These are phyloP conservation scores for Posidonia oceanica DNA, from an alignment of 116 monocot genomes.

Conservation along the genomic window DNA sequence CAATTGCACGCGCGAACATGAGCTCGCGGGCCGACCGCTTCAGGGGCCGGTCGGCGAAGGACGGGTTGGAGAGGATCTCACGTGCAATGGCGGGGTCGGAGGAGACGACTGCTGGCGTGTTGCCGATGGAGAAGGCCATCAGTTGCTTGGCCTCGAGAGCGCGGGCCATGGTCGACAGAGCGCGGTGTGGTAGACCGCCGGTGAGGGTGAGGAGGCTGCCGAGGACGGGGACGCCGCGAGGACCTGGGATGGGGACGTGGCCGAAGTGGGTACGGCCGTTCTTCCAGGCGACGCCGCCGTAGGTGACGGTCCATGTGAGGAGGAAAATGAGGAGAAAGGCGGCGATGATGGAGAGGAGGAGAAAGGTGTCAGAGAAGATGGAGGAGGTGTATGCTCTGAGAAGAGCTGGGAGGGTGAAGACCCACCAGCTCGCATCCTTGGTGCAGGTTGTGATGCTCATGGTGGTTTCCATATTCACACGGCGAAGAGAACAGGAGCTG, in stretches of 20 bases:
- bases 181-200: constrained; percentile 38
- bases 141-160: constrained; percentile 21
- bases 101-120: constrained; percentile 35
- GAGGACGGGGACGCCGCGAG: constrained; percentile 61
- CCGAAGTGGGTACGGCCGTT: constrained; percentile 25
- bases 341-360: constrained; percentile 10
- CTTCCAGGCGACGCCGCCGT: constrained; percentile 47
- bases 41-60: constrained; percentile 60
- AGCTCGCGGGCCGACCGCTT: constrained; percentile 71
- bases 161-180: constrained; percentile 22
- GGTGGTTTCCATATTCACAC: not conserved
- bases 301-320: constrained; percentile 34
- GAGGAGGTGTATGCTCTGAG: constrained; percentile 1
- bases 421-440: constrained; percentile 2
- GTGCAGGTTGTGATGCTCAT: not conserved
- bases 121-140: constrained; percentile 53
- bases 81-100: constrained; percentile 15
- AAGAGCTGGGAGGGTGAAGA: constrained; percentile 36
- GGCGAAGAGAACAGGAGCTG: not conserved
- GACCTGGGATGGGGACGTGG: constrained; percentile 36
- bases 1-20: constrained; percentile 49
- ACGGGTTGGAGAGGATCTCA: constrained; percentile 18
- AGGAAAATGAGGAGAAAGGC: not conserved
- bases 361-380: constrained; percentile 7
- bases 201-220: constrained; percentile 53